Base-by-base conservation (phyloP, 345 rosid species). In the Kandelia obovata region DNA sequence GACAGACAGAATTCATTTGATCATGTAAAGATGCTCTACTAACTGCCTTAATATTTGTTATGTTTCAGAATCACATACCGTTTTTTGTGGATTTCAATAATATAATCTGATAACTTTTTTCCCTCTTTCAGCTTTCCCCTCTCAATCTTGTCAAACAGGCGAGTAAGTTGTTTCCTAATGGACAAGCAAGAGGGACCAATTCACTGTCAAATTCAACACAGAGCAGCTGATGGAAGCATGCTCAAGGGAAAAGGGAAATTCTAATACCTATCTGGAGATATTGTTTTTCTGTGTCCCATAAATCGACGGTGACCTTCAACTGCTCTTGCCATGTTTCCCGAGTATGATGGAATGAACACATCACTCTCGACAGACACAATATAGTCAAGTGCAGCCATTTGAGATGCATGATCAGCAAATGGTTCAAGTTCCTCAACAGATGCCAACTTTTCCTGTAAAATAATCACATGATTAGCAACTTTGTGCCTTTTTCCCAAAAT, bases 251-350 rank as follows among this genome's bases (percentile, higher is more conserved):
- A 64, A 25, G 5, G 20, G 20, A 34, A 23, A 35, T 27, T 17
- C 63, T 25, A 32, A 71, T 60, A 77, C 97, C 92, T 89, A 79
- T 89, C 92, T 0, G 97, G 92, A 75, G 94, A 85, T 58, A 89
- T 82, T 15, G 97, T 91, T 78, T 84, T 93, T 75, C 92, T 82
- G 66, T 91, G 97, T 65, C 97, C 97, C 37, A 88, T 84, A 79
- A 76, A 93, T 64, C 96, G 89, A 7, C 98, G 96, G 67, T 89
- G 97, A 78, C 98, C 97, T 86, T 91, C 97, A 75, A 91, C 96
- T 64, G 96, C 96, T 75, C 88, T 88, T 0, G 97, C 98, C 98
- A 93, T 88, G 83, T 93, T 91, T 32, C 98, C 98, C 7, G 90
- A 85, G 81, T 85, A 88, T 2, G 98, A 79, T 0, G 94, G 90